A percentile compares a stretch with the other conserved stretches of the same genome.
These are phyloP conservation scores for Laguncularia racemosa DNA, from an alignment of 345 rosid species.

Conservation along the genomic window DNA sequence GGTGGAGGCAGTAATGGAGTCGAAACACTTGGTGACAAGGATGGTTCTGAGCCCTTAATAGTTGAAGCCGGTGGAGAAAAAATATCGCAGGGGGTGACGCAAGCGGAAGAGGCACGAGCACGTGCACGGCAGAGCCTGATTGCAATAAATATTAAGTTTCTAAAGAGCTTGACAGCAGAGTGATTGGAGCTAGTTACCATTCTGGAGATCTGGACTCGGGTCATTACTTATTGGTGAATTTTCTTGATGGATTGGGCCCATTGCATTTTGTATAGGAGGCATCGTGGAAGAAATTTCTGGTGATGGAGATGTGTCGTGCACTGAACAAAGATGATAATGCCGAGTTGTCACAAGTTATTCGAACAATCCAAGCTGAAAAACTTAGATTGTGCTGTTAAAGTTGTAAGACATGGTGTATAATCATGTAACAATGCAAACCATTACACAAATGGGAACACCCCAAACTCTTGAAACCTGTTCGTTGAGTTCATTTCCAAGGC, in stretches of 20 bases:
- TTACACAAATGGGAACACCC: no score
- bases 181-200: constrained; percentile 8
- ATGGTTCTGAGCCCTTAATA: constrained; percentile 28
- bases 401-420: no score
- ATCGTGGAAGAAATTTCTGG: constrained; percentile 18
- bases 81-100: constrained; percentile 6
- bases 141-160: background rate
- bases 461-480: no score
- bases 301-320: constrained; percentile 19
- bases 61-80: constrained; percentile 31
- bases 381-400: no score
- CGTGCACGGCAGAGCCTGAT: background rate
- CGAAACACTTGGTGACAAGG: constrained; percentile 26
- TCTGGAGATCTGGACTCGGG: constrained; percentile 18
- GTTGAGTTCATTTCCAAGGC: no score
- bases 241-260: constrained; percentile 11
- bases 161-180: background rate
- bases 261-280: constrained; percentile 24
- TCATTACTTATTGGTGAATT: constrained; percentile 15
- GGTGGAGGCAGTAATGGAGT: no score
- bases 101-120: background rate
- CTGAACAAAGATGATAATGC: constrained; percentile 18
- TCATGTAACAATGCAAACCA: no score
- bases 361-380: no score
- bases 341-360: background rate